A percentile compares a stretch with the other conserved stretches of the same genome.
Conservation (phyloP, 2,329 filamentous ascomycete genomes). For the Keithomyces neogunnii region DNA sequence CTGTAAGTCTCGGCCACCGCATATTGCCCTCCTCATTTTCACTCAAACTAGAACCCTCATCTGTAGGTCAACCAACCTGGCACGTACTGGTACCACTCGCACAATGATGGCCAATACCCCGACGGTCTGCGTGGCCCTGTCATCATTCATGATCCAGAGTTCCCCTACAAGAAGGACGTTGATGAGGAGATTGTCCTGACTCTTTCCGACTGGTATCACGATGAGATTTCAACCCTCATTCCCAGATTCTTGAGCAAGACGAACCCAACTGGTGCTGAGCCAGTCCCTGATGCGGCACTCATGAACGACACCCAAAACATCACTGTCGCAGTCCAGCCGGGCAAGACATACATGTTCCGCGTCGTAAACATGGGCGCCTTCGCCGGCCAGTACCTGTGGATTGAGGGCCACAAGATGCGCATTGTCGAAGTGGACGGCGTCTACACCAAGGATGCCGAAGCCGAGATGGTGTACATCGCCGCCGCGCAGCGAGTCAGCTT, state of each 20-base stretch:
- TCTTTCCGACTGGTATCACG: constrained; percentile 65
- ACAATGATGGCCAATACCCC: constrained; percentile 59
- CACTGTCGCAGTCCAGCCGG: constrained; percentile 50
- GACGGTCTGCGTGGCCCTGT: constrained; percentile 59
- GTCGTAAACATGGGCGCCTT: constrained; percentile 69
- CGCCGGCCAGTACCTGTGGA: constrained; percentile 57
- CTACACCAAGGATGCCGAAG: constrained; percentile 52
- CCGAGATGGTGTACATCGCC: constrained; percentile 56
- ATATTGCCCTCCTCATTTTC: neutral
- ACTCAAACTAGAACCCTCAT: neutral
- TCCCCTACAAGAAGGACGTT: constrained; percentile 48
- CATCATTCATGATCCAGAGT: constrained; percentile 53
- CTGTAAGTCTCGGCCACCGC: constrained; percentile 28
- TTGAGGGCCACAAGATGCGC: constrained; percentile 57
- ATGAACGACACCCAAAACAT: constrained; percentile 63
- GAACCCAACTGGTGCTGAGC: constrained; percentile 52
- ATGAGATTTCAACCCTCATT: constrained; percentile 40
- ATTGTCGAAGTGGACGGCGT: constrained; percentile 69
- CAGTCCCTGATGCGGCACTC: constrained; percentile 59
- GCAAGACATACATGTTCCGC: constrained; percentile 65
- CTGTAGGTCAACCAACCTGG: constrained; percentile 54
- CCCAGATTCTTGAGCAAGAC: constrained; percentile 40
- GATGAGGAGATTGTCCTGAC: constrained; percentile 58
- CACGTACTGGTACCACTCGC: constrained; percentile 75
- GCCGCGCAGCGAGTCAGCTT: constrained; percentile 60